Percentiles rank a stretch among this genome's conserved stretches.
Conservation (phyloP, 345 rosid species). For the rapeseed (Brassica napus) region Da-Ae NC_063434.1:1836001-1836500, state of each 20-base stretch:
- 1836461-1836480: not conserved
- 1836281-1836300: not conserved
- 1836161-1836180: not conserved
- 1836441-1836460: not conserved
- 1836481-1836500: not conserved
- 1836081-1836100: not conserved
- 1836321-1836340: not conserved
- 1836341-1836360: not conserved
- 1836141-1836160: not conserved
- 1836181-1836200: not conserved
- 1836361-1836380: not conserved
- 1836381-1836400: not conserved
- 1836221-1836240: not conserved
- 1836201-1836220: not conserved
- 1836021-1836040: not conserved
- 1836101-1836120: not conserved
- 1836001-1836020: not conserved
- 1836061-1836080: not conserved
- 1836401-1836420: not conserved
- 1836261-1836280: not conserved
- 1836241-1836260: not conserved
- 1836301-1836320: not conserved
- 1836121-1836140: not conserved
- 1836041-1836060: not conserved
- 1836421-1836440: conserved; percentile 2